Base-by-base conservation (phyloP, 75 land plant genomes). In the Gnetum montanum region DNA sequence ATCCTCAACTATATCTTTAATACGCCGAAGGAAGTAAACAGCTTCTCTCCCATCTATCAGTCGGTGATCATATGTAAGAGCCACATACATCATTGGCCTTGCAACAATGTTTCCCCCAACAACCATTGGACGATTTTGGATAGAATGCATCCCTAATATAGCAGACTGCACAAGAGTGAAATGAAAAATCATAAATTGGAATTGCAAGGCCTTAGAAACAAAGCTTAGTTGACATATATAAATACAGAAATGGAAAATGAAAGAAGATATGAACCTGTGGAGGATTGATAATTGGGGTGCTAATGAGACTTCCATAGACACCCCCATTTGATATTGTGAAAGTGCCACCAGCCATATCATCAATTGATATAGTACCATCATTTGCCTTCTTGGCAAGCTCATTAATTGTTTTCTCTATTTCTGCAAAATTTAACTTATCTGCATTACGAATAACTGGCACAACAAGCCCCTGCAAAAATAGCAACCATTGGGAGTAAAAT, bases 291-390 rank as follows among this genome's bases (percentile, higher is more conserved):
- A 94, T 94, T 24, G 98, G 98, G 7, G 96, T 94, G 60, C 96
- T 89, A 65, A 94, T 51, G 19, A 94, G 84, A 56, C 98, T 94
- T 60, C 98, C 98, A 70, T 94, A 94, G 11, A 94, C 98, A 41
- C 98, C 98, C 66, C 98, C 96, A 71, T 94, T 94, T 1, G 98
- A 94, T 43, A 94, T 90, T 46, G 98, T 94, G 49, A 94, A 94
- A 30, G 96, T 70, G n/a, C 98, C 98, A 53, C 98, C 98, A 60
- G 96, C 87, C 98, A 94, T 94, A 30, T 94, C 96, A 83, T 94
- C 98, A 44, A 94, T 90, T 36, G 98, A 89, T 48, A 94, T 90
- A n/a, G 97, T 69, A 0, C 96, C 98, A 54, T 68, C 69, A 65
- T 66, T 90, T 36, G 96, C 98, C 61, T 94, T 94, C 79, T 77